Base-by-base conservation (phyloP, 1,284 basidiomycete species). In the Peniophora sp. region DNA sequence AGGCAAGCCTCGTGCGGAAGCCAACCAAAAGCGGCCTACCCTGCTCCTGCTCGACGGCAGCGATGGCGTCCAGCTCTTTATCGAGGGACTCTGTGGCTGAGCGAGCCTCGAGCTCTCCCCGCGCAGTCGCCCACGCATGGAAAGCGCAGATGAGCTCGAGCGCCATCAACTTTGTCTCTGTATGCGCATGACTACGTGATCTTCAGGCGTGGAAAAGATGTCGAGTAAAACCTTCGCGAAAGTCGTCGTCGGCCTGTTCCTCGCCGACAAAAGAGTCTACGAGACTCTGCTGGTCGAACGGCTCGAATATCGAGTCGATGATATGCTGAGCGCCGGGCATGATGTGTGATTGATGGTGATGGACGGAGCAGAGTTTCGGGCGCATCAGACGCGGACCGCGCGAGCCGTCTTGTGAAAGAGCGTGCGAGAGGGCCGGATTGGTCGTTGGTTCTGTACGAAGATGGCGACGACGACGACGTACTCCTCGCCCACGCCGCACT, bases 21-120 rank as follows among this genome's bases (percentile, higher is more conserved):
- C 36, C 3, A 47, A 42, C n/a, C 11, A 41, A 51, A 32, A 60
- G 60, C 43, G 56, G 72, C 70, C 61, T 71, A 69, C 68, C 68
- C 72, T 72, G 69, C 54, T 72, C 68, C 49, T 57, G 52, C 50
- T 67, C 63, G 39, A 22, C 20, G 15, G 39, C 39, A 14, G 32
- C 24, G 27, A 47, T 47, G 47, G n/a, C 9, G n/a, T 47, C 47
- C 32, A 47, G 15, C 32, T 47, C 27, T 35, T 47, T 24, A 12
- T 47, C 32, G 47, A 24, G 47, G 3, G 27, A 34, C 3, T 24
- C 39, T 6, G n/a, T 41, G 9, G 39, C 39, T 8, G 15, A 17
- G 39, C 39, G 39, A 9, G 39, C 15, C n/a, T 41, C 39, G 39
- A 22, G 20, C 9, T 41, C 39, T 8, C 9, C 8, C n/a, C 39